Base-by-base conservation (phyloP, 192 early-diverging fungal species). In the Haplosporangium gracile region DNA sequence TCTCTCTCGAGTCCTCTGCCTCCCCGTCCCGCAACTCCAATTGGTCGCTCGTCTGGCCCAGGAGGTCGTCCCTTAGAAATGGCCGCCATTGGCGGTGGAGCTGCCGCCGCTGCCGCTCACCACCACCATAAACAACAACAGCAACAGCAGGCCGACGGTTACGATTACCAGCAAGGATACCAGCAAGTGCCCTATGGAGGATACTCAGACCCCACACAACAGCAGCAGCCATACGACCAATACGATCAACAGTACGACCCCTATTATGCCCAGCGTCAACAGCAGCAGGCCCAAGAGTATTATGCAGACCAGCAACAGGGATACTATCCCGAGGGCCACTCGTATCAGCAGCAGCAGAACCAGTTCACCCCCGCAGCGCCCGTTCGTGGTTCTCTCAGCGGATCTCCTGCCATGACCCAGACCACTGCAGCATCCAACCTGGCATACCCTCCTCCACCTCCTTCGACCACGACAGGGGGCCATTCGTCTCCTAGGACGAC, bases 351-450 rank as follows among this genome's bases (percentile, higher is more conserved):
- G 42, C 49, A 51, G 55, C 55, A 57, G 55, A 57, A 26, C 55
- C 55, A 57, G 55, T 57, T 57, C 24, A 57, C 55, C 20, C 24
- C 55, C 55, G 24, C 5, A 57, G 55, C 55, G 24, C 55, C 55
- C 55, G 55, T 57, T 9, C 55, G 55, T 9, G 55, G 55, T 26
- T 57, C 53, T 55, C 22, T 55, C 53, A 55, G 5, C 53, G 82
- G 71, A 18, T 85, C 83, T 18, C 83, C 83, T 6, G 75, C 83
- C 20, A 76, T 85, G 74, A 71, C 77, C 18, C 73, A 85, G 36
- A 49, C 74, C 24, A 70, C 82, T 32, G 72, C 42, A 3, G 47
- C 75, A 45, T 55, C 81, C 43, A 40, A 20, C 47, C 49, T 47
- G 22, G 42, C 73, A 5, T 75, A 75, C 69, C 74, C 76, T 36